Percentiles rank a stretch among this genome's conserved stretches.
Evolutionary conservation across 768 basidiomycete genomes (phyloP).

Genomic region (Pisolithus sp.): DNA sequence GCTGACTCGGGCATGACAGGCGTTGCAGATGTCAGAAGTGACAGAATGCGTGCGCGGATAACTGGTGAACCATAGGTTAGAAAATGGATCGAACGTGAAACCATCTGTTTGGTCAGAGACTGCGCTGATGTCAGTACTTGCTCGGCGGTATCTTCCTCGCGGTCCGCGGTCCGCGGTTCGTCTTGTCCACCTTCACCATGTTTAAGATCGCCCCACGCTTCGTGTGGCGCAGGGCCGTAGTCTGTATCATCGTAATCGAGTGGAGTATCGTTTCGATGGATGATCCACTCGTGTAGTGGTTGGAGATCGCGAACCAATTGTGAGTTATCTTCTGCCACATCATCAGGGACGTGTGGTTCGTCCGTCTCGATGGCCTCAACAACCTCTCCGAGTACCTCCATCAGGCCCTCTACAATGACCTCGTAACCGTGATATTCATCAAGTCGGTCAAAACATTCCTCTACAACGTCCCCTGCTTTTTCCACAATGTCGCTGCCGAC

Average conservation of each 20-base stretch:
- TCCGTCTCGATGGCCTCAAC: conserved; percentile 69
- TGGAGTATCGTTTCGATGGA: conserved; percentile 33
- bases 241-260: conserved; percentile 38
- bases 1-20: conserved; percentile 66
- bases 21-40: conserved; percentile 66
- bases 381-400: conserved; percentile 83
- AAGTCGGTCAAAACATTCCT: conserved; percentile 93
- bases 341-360: conserved; percentile 25
- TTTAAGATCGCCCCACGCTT: conserved; percentile 46
- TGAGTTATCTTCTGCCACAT: conserved; percentile 14
- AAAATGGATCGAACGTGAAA: conserved; percentile 82
- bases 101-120: conserved; percentile 73
- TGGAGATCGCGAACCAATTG: conserved; percentile 35
- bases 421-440: conserved; percentile 96
- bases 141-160: conserved; percentile 28
- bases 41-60: conserved; percentile 79
- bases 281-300: conserved; percentile 61
- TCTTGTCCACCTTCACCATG: conserved; percentile 17
- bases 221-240: conserved; percentile 54
- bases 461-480: conserved; percentile 88
- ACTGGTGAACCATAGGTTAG: conserved; percentile 84
- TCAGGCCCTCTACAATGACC: conserved; percentile 74
- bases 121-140: conserved; percentile 64
- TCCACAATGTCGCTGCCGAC: conserved; percentile 85
- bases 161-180: conserved; percentile 8